phyloP scores from a whole-genome alignment of 1,139 yeast genomes.

The Debaryomyces udenii region DNA sequence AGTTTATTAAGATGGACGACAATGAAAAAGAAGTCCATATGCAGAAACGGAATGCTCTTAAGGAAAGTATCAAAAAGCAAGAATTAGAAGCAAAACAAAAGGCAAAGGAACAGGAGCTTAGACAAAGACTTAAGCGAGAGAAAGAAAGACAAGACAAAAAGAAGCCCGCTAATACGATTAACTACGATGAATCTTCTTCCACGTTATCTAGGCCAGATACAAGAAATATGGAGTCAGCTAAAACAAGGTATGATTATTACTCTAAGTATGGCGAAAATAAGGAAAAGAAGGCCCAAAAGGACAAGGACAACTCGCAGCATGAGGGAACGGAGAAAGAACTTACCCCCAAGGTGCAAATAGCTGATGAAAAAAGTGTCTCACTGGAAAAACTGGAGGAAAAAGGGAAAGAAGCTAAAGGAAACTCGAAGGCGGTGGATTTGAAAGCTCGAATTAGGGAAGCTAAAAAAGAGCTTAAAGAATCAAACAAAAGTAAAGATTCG shows the following conservation, averaged over 20 bases:
- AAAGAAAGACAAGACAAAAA: slow-evolving; percentile 17
- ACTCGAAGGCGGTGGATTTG: slow-evolving; percentile 17
- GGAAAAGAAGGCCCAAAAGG: slow-evolving; percentile 7
- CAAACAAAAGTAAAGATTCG: slow-evolving; percentile 8
- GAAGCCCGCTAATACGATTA: slow-evolving; percentile 17
- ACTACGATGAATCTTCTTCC: slow-evolving; percentile 25
- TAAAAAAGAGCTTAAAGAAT: slow-evolving; percentile 23
- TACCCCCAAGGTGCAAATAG: slow-evolving; percentile 3
- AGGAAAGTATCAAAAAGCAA: slow-evolving; percentile 24
- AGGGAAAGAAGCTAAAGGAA: slow-evolving; percentile 7
- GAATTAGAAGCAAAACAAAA: slow-evolving; percentile 19
- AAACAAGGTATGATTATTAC: slow-evolving; percentile 36
- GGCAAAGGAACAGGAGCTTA: slow-evolving; percentile 21
- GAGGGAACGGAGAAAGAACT: slow-evolving; percentile 10
- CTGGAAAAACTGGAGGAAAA: slow-evolving; percentile 10
- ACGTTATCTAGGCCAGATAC: slow-evolving; percentile 24
- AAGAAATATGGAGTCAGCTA: slow-evolving; percentile 22
- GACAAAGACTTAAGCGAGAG: slow-evolving; percentile 18
- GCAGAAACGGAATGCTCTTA: slow-evolving; percentile 24
- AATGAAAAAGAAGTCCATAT: slow-evolving; percentile 30
- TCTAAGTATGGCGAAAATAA: slow-evolving; percentile 25
- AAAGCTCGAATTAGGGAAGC: slow-evolving; percentile 28
- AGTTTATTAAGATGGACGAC: slow-evolving; percentile 52
- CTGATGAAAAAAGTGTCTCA: slow-evolving; percentile 10
- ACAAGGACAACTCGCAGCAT: slow-evolving; percentile 11